phyloP scores from a whole-genome alignment of 148 eudicot species.

The Gaultheria prostrata region DNA sequence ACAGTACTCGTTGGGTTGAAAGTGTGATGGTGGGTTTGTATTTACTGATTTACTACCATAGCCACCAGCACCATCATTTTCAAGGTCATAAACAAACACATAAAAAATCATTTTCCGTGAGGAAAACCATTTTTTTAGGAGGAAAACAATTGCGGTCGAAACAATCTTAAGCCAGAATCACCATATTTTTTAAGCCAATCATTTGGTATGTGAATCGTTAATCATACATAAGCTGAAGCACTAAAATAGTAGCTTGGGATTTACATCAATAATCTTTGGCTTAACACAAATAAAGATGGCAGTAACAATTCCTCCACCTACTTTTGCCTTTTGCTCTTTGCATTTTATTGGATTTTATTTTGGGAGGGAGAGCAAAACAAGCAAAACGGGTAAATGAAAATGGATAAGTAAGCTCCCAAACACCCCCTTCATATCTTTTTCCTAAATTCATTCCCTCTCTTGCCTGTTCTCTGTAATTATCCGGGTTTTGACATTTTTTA shows the following conservation, averaged over 20 bases:
- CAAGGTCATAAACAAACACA: background rate
- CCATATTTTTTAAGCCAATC: background rate
- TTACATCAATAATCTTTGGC: background rate
- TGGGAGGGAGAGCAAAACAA: too few species aligned
- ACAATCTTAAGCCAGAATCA: background rate
- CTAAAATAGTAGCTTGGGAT: background rate
- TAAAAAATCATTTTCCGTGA: too few species aligned
- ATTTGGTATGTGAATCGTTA: background rate
- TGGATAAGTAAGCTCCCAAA: too few species aligned
- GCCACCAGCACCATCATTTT: background rate
- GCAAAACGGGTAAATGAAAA: too few species aligned
- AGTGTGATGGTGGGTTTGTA: background rate
- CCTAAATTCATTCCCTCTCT: too few species aligned
- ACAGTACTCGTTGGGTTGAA: background rate
- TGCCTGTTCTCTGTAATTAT: too few species aligned
- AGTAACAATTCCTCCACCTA: background rate
- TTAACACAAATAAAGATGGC: background rate
- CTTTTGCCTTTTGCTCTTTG: too few species aligned
- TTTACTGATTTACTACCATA: background rate
- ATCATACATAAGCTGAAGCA: background rate
- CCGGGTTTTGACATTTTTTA: too few species aligned
- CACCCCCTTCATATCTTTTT: too few species aligned
- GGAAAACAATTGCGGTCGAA: background rate
- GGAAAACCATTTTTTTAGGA: too few species aligned
- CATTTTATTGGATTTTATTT: too few species aligned